Base-by-base conservation (phyloP, 768 basidiomycete species). In the Suillus occidentalis region DNA sequence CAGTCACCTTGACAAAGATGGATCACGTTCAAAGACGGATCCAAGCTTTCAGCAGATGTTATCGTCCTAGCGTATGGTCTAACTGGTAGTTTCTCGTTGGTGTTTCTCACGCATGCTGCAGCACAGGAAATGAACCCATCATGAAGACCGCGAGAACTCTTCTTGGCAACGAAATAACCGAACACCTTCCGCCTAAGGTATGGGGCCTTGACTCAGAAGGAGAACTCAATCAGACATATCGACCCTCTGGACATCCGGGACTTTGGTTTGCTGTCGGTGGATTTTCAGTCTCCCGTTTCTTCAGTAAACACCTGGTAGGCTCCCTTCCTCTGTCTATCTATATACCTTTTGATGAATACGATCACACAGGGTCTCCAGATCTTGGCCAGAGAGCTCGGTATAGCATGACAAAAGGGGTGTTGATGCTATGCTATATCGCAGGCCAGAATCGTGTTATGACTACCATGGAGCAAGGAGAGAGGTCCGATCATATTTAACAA, bases 401-500 rank as follows among this genome's bases (percentile, higher is more conserved):
- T 57, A 57, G 56, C 37, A 39, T 57, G 37, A 57, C 36, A 25
- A 14, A 36, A 56, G 13, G n/a, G 36, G n/a, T 13, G n/a, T 55
- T n/a, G 31, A 31, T 31, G 31, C 4, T 3, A 31, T 4, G 31
- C 31, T 28, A 28, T 14, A 56, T 31, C 2, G 3, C 49, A 50
- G 12, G 28, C 3, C 28, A 28, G 28, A 28, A 28, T 28, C 28
- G 3, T 3, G 28, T 28, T 28, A 28, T 28, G 28, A 28, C 28
- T 3, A 28, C 3, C 28, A 28, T 28, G 86, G 78, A 25, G 84
- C 83, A 16, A 90, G n/a, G n/a, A n/a, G 71, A 36, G 76, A 73
- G 43, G 84, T 82, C 88, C 89, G 91, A 73, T 91, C 90, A 59
- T 83, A 82, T 65, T 91, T 69, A 10, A 91, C 79, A 18, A 79